phyloP scores from a whole-genome alignment of 495 filamentous ascomycete species.

The Gamarada debralockiae region DNA sequence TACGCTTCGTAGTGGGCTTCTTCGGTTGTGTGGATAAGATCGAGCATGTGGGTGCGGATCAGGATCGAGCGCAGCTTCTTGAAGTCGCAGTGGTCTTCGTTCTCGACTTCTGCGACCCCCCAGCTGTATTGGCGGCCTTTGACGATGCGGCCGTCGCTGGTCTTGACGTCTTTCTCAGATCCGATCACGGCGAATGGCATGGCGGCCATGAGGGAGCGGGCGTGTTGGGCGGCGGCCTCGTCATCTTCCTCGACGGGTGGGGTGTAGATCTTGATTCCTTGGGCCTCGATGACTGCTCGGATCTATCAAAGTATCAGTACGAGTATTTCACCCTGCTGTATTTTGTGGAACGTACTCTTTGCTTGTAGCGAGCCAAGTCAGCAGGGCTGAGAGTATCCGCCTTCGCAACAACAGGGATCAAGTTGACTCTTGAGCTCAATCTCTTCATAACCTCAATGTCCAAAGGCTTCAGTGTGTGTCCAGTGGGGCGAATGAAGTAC shows the following conservation, averaged over 20 bases:
- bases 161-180: constrained; percentile 98
- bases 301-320: constrained; percentile 53
- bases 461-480: constrained; percentile 96
- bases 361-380: constrained; percentile 89
- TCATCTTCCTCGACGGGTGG: constrained; percentile 97
- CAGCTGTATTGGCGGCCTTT: constrained; percentile 99
- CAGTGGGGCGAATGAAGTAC: constrained; percentile 98
- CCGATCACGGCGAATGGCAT: constrained; percentile 99
- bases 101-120: constrained; percentile 99
- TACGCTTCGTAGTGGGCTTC: constrained; percentile 99
- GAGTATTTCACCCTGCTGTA: background rate
- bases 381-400: constrained; percentile 93
- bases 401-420: constrained; percentile 98
- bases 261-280: constrained; percentile 99
- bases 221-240: constrained; percentile 90
- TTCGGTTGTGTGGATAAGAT: constrained; percentile 98
- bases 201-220: constrained; percentile 86
- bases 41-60: constrained; percentile 99
- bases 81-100: constrained; percentile 99
- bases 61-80: constrained; percentile 99
- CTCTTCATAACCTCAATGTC: constrained; percentile 99
- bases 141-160: constrained; percentile 87
- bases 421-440: constrained; percentile 92
- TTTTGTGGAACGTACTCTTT: constrained; percentile 55
- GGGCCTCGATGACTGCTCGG: constrained; percentile 90